Percentiles rank a stretch among this genome's conserved stretches.
phyloP scores from a whole-genome alignment of 495 filamentous ascomycete species.

The Symbiotaphrina buchneri region DNA sequence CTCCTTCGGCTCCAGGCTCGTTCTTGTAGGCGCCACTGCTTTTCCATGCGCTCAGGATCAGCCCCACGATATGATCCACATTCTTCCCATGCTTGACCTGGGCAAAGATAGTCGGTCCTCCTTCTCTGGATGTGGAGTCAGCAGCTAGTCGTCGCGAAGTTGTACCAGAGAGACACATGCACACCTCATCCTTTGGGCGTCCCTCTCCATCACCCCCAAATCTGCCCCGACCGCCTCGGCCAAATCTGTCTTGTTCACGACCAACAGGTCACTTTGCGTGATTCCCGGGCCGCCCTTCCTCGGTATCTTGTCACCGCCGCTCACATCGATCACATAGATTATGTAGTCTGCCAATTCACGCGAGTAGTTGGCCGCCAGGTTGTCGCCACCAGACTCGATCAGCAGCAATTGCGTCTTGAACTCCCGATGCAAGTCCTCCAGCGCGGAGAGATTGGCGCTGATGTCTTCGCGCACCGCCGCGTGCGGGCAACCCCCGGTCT shows the following conservation, averaged over 20 bases:
- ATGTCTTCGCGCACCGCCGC: slow-evolving; percentile 98
- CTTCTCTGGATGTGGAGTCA: slow-evolving; percentile 27
- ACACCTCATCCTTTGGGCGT: slow-evolving; percentile 71
- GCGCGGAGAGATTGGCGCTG: slow-evolving; percentile 69
- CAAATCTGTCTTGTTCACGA: slow-evolving; percentile 93
- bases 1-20: slow-evolving; percentile 16
- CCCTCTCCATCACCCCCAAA: slow-evolving; percentile 80
- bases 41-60: slow-evolving; percentile 87
- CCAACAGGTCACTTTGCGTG: slow-evolving; percentile 75
- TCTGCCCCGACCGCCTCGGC: slow-evolving; percentile 85
- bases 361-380: slow-evolving; percentile 88
- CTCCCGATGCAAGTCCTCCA: slow-evolving; percentile 60
- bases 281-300: slow-evolving; percentile 93
- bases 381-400: slow-evolving; percentile 90
- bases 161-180: background rate
- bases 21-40: slow-evolving; percentile 52
- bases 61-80: slow-evolving; percentile 61
- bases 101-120: slow-evolving; percentile 90
- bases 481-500: slow-evolving; percentile 94
- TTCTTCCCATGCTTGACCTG: slow-evolving; percentile 83
- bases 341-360: slow-evolving; percentile 92
- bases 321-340: slow-evolving; percentile 94
- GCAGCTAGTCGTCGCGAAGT: background rate
- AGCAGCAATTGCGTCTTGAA: slow-evolving; percentile 59
- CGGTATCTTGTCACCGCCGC: slow-evolving; percentile 92